Evolutionary conservation across 345 rosid species (phyloP).

Genomic region (Laguncularia racemosa): DNA sequence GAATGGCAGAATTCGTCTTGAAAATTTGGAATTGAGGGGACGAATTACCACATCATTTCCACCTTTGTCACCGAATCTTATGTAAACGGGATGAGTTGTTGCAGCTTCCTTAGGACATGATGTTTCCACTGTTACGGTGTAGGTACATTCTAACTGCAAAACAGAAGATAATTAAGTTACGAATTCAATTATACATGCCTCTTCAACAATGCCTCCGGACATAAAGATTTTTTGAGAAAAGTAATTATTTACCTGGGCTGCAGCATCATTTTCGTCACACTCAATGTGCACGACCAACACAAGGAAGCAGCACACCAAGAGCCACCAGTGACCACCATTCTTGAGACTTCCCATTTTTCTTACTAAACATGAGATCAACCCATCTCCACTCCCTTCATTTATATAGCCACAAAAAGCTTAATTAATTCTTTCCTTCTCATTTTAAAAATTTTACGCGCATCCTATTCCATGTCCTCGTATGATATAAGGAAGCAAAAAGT

Average conservation of each 20-base stretch:
- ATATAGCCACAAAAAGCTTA: not conserved
- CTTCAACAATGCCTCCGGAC: no score
- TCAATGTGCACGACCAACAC: slow-evolving; percentile 17
- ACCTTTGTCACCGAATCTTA: slow-evolving; percentile 38
- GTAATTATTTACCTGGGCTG: slow-evolving; percentile 4
- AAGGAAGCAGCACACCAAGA: slow-evolving; percentile 16
- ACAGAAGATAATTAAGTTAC: no score
- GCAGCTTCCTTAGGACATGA: slow-evolving; percentile 36
- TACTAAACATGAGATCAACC: not conserved
- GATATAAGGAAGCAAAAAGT: no score
- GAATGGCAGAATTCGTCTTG: slow-evolving; percentile 29
- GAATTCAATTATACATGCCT: no score
- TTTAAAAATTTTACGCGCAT: not conserved
- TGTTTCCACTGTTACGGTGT: slow-evolving; percentile 39
- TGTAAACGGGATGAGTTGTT: slow-evolving; percentile 30
- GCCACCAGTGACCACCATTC: slow-evolving; percentile 2
- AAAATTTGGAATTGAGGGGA: slow-evolving; percentile 29
- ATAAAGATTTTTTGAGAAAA: not conserved
- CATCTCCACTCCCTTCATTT: not conserved
- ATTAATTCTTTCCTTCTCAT: slow-evolving; percentile 25
- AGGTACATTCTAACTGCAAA: slow-evolving; percentile 30
- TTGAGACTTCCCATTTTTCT: not conserved
- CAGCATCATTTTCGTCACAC: slow-evolving; percentile 8
- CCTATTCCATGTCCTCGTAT: no score
- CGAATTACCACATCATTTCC: slow-evolving; percentile 31